Base-by-base conservation (phyloP, 83 land plant genomes). In the Larix sibirica region DNA sequence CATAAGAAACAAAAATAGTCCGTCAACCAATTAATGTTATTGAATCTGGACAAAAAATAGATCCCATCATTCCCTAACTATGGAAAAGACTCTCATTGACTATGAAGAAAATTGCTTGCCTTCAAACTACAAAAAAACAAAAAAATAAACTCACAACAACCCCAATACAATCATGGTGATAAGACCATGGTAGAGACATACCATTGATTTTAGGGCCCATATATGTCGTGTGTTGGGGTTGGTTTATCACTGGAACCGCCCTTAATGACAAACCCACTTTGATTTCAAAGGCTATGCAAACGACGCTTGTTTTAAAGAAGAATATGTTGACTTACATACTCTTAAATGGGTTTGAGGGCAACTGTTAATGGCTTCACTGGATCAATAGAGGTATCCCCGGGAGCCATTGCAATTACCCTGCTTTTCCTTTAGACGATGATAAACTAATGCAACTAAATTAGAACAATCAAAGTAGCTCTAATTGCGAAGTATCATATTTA, bases 341-440 rank as follows among this genome's bases (percentile, higher is more conserved):
- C 80, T 65, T 3, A 65, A 68, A 18, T 36, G 23, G 80, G 80
- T 36, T 61, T 79, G 24, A 60, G 38, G 44, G 65, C 58, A 17
- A 60, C 80, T 28, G 24, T 31, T 4, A 60, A 40, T 60, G 80
- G 80, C 24, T 60, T 79, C 62, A 31, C 23, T 17, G 65, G 62
- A 61, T 79, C 80, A 33, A 23, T 64, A 64, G 80, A 73, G 2
- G 54, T 40, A 50, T 73, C 77, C 21, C 77, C 38, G 33, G 80
- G 60, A 79, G 80, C 80, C 80, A 79, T 79, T 59, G 80, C 65
- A 79, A 60, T 61, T 60, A 79, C 42, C 33, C 64, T 79, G 21
- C 64, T 0, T 60, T 65, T 79, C 80, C 80, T 59, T 60, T 20
- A 47, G 10, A 47, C 10, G 9, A 47, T 7, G 2, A 47, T 47